phyloP scores from a whole-genome alignment of 2,329 filamentous ascomycete species.

The Purpureocillium lavendulum region DNA sequence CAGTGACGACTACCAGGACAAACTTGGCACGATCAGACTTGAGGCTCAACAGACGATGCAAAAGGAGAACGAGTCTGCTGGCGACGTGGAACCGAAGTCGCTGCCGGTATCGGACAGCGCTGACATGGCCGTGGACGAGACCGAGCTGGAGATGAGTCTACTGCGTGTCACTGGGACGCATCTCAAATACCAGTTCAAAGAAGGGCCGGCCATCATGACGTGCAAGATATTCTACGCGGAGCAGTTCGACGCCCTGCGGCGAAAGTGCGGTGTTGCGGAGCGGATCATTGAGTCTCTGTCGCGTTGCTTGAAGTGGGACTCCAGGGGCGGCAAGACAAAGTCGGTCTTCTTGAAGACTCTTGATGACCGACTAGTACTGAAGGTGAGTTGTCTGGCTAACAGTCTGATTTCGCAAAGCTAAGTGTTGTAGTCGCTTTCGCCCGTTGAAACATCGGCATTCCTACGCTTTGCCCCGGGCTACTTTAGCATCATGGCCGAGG shows the following conservation, averaged over 20 bases:
- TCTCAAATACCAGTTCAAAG: constrained; percentile 90
- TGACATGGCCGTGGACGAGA: constrained; percentile 45
- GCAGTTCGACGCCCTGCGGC: constrained; percentile 88
- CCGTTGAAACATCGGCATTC: constrained; percentile 89
- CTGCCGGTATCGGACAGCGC: constrained; percentile 24
- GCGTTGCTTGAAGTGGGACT: constrained; percentile 95
- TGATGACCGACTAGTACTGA: constrained; percentile 88
- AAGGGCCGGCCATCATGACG: constrained; percentile 87
- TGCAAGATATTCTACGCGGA: constrained; percentile 99
- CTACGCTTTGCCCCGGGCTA: constrained; percentile 93
- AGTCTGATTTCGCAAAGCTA: too few relatives aligned
- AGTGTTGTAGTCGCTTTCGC: constrained; percentile 61
- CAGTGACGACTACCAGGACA: constrained; percentile 77
- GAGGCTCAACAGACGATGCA: constrained; percentile 36
- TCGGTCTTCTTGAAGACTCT: constrained; percentile 95
- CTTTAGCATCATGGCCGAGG: constrained; percentile 95
- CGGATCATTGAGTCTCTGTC: constrained; percentile 93
- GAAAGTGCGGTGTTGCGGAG: constrained; percentile 88
- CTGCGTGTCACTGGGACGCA: constrained; percentile 82
- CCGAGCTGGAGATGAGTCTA: constrained; percentile 76
- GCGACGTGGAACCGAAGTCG: constrained; percentile 19
- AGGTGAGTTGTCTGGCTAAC: constrained; percentile 31
- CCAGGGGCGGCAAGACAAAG: constrained; percentile 94
- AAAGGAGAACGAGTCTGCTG: constrained; percentile 22
- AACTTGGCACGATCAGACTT: constrained; percentile 59